Conservation (phyloP, 768 basidiomycete genomes). For the Amanita jacksonii region DNA sequence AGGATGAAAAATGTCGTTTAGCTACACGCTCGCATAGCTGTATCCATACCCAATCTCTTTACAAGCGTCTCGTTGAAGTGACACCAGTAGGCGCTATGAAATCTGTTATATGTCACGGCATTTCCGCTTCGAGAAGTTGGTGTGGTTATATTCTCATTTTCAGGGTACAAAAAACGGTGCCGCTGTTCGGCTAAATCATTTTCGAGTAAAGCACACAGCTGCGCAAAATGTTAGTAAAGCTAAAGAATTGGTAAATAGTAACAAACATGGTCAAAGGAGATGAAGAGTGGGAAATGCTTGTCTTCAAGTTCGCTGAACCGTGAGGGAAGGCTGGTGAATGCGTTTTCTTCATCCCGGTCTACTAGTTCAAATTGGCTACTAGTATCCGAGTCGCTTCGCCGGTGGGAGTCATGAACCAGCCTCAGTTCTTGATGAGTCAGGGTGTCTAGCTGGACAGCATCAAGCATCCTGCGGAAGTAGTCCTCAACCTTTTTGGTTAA, state of each 20-base stretch:
- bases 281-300: slow-evolving; percentile 58
- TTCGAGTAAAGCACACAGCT: slow-evolving; percentile 44
- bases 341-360: slow-evolving; percentile 32
- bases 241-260: not conserved
- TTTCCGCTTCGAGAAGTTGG: not conserved
- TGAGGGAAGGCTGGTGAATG: slow-evolving; percentile 35
- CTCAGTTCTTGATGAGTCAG: slow-evolving; percentile 30
- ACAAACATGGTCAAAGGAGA: slow-evolving; percentile 54
- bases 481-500: slow-evolving; percentile 65
- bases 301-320: slow-evolving; percentile 48
- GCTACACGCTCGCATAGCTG: not conserved
- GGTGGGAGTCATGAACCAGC: slow-evolving; percentile 14
- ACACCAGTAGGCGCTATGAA: slow-evolving; percentile 47
- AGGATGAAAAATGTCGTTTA: not conserved
- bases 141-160: slow-evolving; percentile 10
- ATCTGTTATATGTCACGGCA: slow-evolving; percentile 36
- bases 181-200: slow-evolving; percentile 26
- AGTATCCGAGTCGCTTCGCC: slow-evolving; percentile 10
- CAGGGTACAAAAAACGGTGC: not conserved
- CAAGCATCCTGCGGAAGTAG: slow-evolving; percentile 44
- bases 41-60: slow-evolving; percentile 40
- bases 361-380: slow-evolving; percentile 23
- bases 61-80: slow-evolving; percentile 42
- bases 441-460: slow-evolving; percentile 29
- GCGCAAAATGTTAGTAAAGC: not conserved